Evolutionary conservation across 805 yeast genomes (phyloP), one percentile per base, ranked within the genome.

Genomic region (Candida hispaniensis): DNA sequence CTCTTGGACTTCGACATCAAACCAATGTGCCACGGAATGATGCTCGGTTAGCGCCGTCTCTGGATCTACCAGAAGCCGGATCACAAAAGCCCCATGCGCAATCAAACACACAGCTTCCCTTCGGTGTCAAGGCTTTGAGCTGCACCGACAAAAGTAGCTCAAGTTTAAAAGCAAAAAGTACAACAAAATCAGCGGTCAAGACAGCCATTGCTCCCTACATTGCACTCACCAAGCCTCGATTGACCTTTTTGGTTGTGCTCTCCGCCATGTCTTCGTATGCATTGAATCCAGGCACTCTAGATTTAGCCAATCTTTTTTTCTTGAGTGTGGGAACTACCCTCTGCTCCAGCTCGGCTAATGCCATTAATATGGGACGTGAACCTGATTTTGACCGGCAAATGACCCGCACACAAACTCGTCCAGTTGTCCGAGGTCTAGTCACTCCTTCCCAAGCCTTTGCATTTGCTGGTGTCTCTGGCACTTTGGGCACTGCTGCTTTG

Each of bases 311-410:
- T 43, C 66, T 91, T 30, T 48, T 80, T 18, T 73, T 74, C 45
- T 62, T 91, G 18, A 81, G 95, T 0, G 56, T 67, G 0, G 98
- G 98, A 10, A 91, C 96, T 0, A 71, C 88, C 1, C 59, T 91
- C 19, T 72, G 91, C 44, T 83, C 95, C 0, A 93, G 93, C 7
- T 75, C 95, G 2, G 98, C 98, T 2, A 91, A 91, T 58, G 93
- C 97, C 3, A 83, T 91, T 30, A 91, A 91, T 52, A 88, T 86
- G 94, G 97, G 85, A 2, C 65, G 98, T 46, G 98, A 91, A 57
- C 94, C 95, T 1, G 79, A 72, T 13, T 91, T 74, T 51, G 98
- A 91, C 52, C 66, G 70, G 29, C 67, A 70, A 51, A 91, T 91
- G 98, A 69, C 76, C 3, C 66, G 98, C 51, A 91, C 98, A 0